A percentile compares a stretch with the other conserved stretches of the same genome.
Conservation (phyloP, 257 asterid genomes). For the Solanum dulcamara region DNA sequence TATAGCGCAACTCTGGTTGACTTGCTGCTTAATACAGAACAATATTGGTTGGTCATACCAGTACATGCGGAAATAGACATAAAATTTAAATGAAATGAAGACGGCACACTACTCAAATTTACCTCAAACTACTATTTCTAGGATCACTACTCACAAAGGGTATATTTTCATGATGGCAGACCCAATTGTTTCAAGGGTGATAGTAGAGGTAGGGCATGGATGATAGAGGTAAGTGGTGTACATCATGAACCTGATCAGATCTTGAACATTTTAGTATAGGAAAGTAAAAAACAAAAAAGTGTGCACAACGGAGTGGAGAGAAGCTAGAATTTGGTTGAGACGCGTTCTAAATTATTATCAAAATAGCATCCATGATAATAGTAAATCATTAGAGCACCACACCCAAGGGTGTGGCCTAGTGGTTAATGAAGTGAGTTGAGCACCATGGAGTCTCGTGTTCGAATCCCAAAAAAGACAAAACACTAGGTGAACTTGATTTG, state of each 20-base stretch:
- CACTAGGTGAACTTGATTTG: neutral
- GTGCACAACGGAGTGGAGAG: neutral
- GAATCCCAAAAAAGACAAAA: neutral
- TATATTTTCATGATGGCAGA: neutral
- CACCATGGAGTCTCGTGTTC: neutral
- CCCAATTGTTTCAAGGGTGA: neutral
- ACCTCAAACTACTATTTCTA: neutral
- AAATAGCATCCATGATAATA: neutral
- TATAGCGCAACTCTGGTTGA: neutral
- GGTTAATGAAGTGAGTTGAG: neutral
- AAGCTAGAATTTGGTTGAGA: neutral
- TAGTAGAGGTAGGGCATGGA: neutral
- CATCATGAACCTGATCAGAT: neutral
- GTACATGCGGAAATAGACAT: neutral
- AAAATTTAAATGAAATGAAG: neutral
- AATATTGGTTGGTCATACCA: neutral
- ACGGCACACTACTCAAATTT: neutral
- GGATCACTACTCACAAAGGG: neutral
- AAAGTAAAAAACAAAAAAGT: neutral
- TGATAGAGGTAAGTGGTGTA: neutral
- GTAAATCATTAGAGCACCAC: neutral
- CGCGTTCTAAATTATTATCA: neutral
- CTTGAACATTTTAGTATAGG: neutral
- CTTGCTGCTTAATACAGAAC: neutral
- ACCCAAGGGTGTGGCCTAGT: neutral